Base-by-base conservation (phyloP, 108 stramenopile species). In the Cyclotella kingstonii region DNA sequence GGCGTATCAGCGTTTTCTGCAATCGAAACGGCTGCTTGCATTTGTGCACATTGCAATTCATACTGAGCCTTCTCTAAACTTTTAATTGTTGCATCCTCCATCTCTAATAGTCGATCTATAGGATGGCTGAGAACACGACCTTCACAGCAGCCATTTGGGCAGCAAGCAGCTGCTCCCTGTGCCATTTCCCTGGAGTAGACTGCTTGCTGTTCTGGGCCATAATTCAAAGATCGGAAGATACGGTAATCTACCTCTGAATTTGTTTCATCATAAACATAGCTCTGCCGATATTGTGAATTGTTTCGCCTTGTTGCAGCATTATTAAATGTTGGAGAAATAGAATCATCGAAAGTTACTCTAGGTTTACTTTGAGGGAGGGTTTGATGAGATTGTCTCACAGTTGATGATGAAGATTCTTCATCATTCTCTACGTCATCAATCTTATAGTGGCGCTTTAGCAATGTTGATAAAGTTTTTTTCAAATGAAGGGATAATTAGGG, bases 121-220 rank as follows among this genome's bases (percentile, higher is more conserved):
- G 66, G 70, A 15, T 70, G 65, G 9, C 74, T 63, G 18, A 56
- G 40, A 3, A 93, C 64, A 5, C 75, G 63, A 15, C 58, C 60
- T 68, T 90, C 84, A 41, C 66, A 70, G 67, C 85, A 91, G 9
- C 93, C 89, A 54, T 86, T 60, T 0, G 93, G 93, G 56, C 88
- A 89, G 50, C 89, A 84, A 14, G 76, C 82, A 7, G 87, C 85
- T 15, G 89, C 87, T 29, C 84, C 80, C 45, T 89, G 87, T 7
- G 93, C 93, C 59, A 90, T 87, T 68, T 94, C 93, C 21, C 93
- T 59, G 39, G 80, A 78, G 56, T 90, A 94, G 14, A 90, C 77
- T 49, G 89, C 85, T 17, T 83, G 82, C 53, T 91, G 89, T 54
- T 87, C 89, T 5, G 90, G 90, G 7, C 90, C 90, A 73, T 85